Evolutionary conservation across 768 basidiomycete species (phyloP).

Genomic region (Ramaria sp.): DNA sequence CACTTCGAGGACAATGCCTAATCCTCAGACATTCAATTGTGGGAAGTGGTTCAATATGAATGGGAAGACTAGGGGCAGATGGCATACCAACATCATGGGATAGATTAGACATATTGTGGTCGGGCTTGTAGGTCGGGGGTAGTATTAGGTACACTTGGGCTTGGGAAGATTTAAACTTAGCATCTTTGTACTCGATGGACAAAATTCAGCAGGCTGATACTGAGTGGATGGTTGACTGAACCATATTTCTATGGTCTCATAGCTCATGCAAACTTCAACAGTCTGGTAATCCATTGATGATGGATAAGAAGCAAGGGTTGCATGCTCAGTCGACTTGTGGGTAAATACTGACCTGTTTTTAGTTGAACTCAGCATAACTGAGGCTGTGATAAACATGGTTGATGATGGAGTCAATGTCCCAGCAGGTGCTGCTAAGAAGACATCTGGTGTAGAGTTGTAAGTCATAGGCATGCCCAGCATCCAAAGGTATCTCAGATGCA

Average conservation of each 20-base stretch:
- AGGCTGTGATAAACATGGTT: conserved; percentile 16
- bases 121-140: conserved; percentile 13
- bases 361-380: conserved; percentile 24
- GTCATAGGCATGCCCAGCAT: background rate
- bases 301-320: conserved; percentile 9
- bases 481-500: background rate
- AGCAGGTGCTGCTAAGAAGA: conserved; percentile 9
- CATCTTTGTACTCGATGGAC: conserved; percentile 14
- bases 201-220: conserved; percentile 39
- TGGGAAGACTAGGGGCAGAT: conserved; percentile 31
- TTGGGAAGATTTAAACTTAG: background rate
- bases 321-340: conserved; percentile 30
- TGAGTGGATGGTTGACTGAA: conserved; percentile 28
- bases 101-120: background rate
- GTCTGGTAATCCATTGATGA: conserved; percentile 31
- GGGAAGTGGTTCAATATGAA: conserved; percentile 20
- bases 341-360: conserved; percentile 30
- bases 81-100: conserved; percentile 12
- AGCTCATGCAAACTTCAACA: conserved; percentile 27
- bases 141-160: too few relatives aligned
- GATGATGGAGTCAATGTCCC: conserved; percentile 17
- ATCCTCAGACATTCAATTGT: conserved; percentile 20
- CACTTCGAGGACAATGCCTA: conserved; percentile 9
- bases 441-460: background rate
- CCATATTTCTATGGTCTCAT: conserved; percentile 10